These are phyloP conservation scores for Pelargonium australe DNA, from an alignment of 441 rosid species.

Conservation along the genomic window DNA sequence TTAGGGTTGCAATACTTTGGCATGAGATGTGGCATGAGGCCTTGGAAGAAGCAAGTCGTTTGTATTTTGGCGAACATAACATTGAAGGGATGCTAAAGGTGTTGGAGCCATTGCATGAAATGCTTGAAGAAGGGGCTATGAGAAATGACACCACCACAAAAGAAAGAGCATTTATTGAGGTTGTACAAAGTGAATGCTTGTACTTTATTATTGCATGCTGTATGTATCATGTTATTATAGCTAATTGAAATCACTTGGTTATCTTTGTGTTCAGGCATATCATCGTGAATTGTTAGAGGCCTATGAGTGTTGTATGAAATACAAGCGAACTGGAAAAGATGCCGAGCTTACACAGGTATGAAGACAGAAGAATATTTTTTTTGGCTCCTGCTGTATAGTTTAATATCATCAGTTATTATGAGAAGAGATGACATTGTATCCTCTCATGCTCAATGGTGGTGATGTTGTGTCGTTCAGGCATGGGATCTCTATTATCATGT, in stretches of 20 bases:
- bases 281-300: constrained; percentile 91
- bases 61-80: constrained; percentile 97
- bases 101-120: constrained; percentile 90
- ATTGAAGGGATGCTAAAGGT: constrained; percentile 96
- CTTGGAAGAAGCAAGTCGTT: constrained; percentile 98
- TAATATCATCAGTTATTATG: too few relatives aligned
- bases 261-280: constrained; percentile 57
- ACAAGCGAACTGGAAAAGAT: constrained; percentile 87
- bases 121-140: constrained; percentile 90
- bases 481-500: constrained; percentile 99
- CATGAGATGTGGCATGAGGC: constrained; percentile 98
- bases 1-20: constrained; percentile 99
- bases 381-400: too few relatives aligned
- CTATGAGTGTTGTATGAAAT: constrained; percentile 84
- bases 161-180: constrained; percentile 99
- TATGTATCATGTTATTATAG: neutral
- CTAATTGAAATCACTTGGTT: constrained; percentile 1
- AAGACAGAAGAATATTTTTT: neutral
- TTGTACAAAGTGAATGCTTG: constrained; percentile 14
- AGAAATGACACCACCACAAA: constrained; percentile 66
- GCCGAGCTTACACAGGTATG: constrained; percentile 97
- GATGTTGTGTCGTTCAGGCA: constrained; percentile 36
- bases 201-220: neutral
- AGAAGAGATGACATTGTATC: too few relatives aligned
- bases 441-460: constrained; percentile 20